Percentiles rank a stretch among this genome's conserved stretches.
Evolutionary conservation across 1,139 yeast species (phyloP).

Genomic region (Nakaseomyces delphensis): DNA sequence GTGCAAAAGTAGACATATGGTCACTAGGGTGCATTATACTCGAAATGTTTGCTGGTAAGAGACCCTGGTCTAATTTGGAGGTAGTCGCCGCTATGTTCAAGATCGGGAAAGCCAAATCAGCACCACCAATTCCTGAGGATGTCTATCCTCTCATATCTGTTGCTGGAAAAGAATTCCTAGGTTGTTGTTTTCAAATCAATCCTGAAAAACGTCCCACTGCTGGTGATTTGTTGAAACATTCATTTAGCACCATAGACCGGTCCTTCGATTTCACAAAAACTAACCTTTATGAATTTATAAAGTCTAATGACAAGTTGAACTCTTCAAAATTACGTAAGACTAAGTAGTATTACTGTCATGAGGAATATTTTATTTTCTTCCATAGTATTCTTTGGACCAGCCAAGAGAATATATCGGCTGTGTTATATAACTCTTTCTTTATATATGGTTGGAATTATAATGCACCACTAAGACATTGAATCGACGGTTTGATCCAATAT

Average conservation of each 20-base stretch:
- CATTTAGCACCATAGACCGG: constrained; percentile 45
- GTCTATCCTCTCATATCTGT: constrained; percentile 53
- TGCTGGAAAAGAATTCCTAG: constrained; percentile 63
- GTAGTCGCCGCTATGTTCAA: constrained; percentile 68
- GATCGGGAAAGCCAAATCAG: constrained; percentile 65
- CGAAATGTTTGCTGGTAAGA: constrained; percentile 84
- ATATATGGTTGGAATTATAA: no score
- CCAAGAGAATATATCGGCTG: no score
- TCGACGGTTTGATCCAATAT: constrained; percentile 19
- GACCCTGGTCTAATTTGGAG: constrained; percentile 79
- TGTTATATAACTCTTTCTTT: no score
- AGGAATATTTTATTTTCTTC: neutral
- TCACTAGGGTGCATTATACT: constrained; percentile 91
- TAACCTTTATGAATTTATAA: constrained; percentile 49
- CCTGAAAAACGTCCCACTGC: constrained; percentile 89
- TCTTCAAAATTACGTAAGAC: constrained; percentile 26
- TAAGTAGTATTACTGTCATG: constrained; percentile 3
- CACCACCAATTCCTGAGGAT: constrained; percentile 94
- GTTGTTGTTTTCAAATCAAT: constrained; percentile 69
- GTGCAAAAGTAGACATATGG: constrained; percentile 93
- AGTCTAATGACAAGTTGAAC: constrained; percentile 39
- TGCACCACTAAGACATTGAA: constrained; percentile 23
- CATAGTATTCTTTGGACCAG: neutral
- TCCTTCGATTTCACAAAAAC: constrained; percentile 57
- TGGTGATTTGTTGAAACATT: constrained; percentile 49